Evolutionary conservation across 805 yeast genomes (phyloP), one percentile per base, ranked within the genome.

Genomic region (Schizosaccharomyces octosporus): DNA sequence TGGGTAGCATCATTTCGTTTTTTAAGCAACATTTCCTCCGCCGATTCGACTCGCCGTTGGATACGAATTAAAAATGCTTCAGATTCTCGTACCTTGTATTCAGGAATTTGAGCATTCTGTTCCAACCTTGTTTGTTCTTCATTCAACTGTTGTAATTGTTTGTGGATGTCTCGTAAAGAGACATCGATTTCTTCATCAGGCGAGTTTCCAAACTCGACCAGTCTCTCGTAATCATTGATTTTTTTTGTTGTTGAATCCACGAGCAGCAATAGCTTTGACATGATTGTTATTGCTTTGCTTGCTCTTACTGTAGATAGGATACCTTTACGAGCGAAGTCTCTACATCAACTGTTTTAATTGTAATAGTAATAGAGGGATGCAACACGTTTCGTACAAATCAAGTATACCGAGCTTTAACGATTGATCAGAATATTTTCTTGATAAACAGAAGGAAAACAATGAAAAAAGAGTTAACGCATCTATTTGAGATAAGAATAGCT

Each of bases 341-440:
- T 36, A 36, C 41, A 36, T 9, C 41, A 13, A 7, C 41, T 11
- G 41, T 3, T 36, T 15, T 36, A 13, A 3, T 36, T 36, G 41
- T 36, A 13, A 3, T 36, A 36, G 17, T 36, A 36, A 9, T 36
- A 36, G 2, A 13, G 41, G 9, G 2, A 3, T 36, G 15, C 17
- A 13, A 36, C 41, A 3, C 15, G 15, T 2, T 13, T 9, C 2
- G 15, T 36, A 13, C 13, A 36, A 36, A 36, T 36, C 15, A 11
- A 41, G 89, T 75, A 70, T 96, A n/a, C 13, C 39, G 24, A 36
- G 24, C 17, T 21, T 9, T 7, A 24, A 45, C 51, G 51, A 43
- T 17, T 9, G n/a, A n/a, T 5, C 13, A 4, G 48, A n/a, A 43
- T n/a, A 15, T 19, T 43, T 43, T 3, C 48, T 15, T 7, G 21